Evolutionary conservation across 78 protist species (phyloP).

Genomic region (Pigoraptor vietnamica): DNA sequence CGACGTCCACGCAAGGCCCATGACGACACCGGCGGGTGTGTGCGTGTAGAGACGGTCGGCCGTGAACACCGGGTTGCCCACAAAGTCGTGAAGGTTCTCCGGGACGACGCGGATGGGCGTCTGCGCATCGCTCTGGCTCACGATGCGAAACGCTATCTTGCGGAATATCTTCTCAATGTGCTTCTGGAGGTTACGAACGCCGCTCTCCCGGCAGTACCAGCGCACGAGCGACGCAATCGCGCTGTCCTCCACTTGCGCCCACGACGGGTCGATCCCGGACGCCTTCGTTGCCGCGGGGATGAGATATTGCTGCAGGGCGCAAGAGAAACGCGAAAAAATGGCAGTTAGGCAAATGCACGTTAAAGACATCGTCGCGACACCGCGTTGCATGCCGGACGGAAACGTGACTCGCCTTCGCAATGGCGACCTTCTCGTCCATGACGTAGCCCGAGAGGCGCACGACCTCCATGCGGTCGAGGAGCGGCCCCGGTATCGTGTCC

Average conservation of each 20-base stretch:
- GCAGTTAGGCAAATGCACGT: background rate
- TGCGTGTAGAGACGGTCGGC: slow-evolving; percentile 41
- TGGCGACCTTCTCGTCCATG: slow-evolving; percentile 74
- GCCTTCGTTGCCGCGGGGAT: background rate
- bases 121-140: background rate
- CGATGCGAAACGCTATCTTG: slow-evolving; percentile 76
- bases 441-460: slow-evolving; percentile 50
- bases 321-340: background rate
- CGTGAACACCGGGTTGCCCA: slow-evolving; percentile 64
- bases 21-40: slow-evolving; percentile 72
- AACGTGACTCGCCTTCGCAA: slow-evolving; percentile 45
- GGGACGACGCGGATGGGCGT: background rate
- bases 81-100: slow-evolving; percentile 52
- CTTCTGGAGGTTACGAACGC: slow-evolving; percentile 83
- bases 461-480: slow-evolving; percentile 93
- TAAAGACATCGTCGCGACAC: too few relatives aligned
- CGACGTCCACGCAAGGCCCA: slow-evolving; percentile 84
- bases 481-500: slow-evolving; percentile 79
- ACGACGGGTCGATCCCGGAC: background rate
- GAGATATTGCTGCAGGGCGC: background rate
- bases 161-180: slow-evolving; percentile 74
- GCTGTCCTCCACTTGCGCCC: slow-evolving; percentile 25
- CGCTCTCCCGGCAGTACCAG: slow-evolving; percentile 88
- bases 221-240: slow-evolving; percentile 48
- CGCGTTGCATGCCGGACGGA: too few relatives aligned